These are phyloP conservation scores for Botrytis aclada DNA, from an alignment of 2,329 filamentous ascomycete genomes.

Conservation along the genomic window DNA sequence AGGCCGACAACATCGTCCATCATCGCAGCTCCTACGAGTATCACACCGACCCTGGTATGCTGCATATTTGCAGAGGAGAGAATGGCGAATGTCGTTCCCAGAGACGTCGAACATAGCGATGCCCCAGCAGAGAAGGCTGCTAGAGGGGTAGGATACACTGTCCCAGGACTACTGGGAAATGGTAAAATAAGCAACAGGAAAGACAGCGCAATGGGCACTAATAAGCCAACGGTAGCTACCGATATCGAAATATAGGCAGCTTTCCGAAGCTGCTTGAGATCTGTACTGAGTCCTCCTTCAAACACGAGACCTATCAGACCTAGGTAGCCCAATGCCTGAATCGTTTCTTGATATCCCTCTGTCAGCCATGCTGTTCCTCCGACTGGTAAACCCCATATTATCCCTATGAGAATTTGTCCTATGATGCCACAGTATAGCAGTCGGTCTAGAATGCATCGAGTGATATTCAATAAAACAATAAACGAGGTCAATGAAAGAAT, in stretches of 20 bases:
- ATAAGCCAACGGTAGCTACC: slow-evolving; percentile 65
- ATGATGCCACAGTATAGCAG: slow-evolving; percentile 67
- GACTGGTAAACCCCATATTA: slow-evolving; percentile 67
- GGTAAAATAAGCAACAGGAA: slow-evolving; percentile 44
- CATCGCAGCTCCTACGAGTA: slow-evolving; percentile 72
- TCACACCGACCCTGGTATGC: slow-evolving; percentile 54
- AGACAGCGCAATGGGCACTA: slow-evolving; percentile 61
- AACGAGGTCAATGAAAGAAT: slow-evolving; percentile 62
- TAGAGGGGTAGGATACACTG: slow-evolving; percentile 27
- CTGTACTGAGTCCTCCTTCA: slow-evolving; percentile 44
- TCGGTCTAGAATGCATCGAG: slow-evolving; percentile 56
- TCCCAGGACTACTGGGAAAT: slow-evolving; percentile 27
- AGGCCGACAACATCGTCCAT: slow-evolving; percentile 78
- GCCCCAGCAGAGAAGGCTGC: slow-evolving; percentile 67
- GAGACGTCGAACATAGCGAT: slow-evolving; percentile 68
- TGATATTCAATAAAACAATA: slow-evolving; percentile 57
- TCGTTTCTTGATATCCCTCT: slow-evolving; percentile 47
- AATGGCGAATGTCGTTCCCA: slow-evolving; percentile 68
- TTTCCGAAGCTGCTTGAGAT: slow-evolving; percentile 45
- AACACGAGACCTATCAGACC: slow-evolving; percentile 71
- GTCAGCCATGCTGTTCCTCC: slow-evolving; percentile 59
- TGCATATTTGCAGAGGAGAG: slow-evolving; percentile 58
- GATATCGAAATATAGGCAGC: slow-evolving; percentile 57
- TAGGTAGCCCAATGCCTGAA: slow-evolving; percentile 68
- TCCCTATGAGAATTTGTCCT: slow-evolving; percentile 68